Evolutionary conservation across 23 red algal species (phyloP).

Genomic region (Gracilariopsis chorda): DNA sequence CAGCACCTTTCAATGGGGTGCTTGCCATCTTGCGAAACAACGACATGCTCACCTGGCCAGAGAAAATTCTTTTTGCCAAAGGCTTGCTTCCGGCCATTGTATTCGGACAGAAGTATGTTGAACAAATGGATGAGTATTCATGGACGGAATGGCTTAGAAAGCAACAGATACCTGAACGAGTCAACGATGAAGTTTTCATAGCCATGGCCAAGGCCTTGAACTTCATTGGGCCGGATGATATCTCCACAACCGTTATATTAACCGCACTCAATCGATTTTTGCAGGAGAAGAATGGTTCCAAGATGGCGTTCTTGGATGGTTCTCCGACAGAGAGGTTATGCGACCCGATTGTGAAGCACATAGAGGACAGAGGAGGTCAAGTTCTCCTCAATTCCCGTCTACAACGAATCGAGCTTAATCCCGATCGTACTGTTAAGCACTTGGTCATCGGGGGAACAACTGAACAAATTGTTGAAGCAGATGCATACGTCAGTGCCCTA

Average conservation of each 20-base stretch:
- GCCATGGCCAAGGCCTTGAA: conserved; percentile 99
- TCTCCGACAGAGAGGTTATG: conserved; percentile 95
- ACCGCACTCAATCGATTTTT: conserved; percentile 96
- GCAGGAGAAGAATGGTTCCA: conserved; percentile 90
- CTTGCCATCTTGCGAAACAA: conserved; percentile 88
- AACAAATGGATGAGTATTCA: conserved; percentile 76
- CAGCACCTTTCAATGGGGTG: conserved; percentile 93
- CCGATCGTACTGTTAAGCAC: conserved; percentile 51
- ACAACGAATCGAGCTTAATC: conserved; percentile 56
- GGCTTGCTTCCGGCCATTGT: conserved; percentile 94
- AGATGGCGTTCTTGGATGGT: conserved; percentile 98
- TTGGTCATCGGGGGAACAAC: conserved; percentile 24
- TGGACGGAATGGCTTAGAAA: conserved; percentile 95
- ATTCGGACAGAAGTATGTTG: conserved; percentile 87
- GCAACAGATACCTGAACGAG: conserved; percentile 86
- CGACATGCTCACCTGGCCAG: conserved; percentile 94
- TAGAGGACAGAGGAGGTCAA: conserved; percentile 67
- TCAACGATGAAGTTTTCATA: conserved; percentile 98
- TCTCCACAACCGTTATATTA: conserved; percentile 92
- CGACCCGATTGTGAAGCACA: conserved; percentile 72
- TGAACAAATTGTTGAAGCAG: conserved; percentile 62
- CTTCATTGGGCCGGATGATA: conserved; percentile 98
- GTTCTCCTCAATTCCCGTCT: conserved; percentile 57
- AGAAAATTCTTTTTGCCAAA: conserved; percentile 90
- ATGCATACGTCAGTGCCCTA: conserved; percentile 92